Base-by-base conservation (phyloP, 192 early-diverging fungal genomes). In the Diversispora epigaea region DNA sequence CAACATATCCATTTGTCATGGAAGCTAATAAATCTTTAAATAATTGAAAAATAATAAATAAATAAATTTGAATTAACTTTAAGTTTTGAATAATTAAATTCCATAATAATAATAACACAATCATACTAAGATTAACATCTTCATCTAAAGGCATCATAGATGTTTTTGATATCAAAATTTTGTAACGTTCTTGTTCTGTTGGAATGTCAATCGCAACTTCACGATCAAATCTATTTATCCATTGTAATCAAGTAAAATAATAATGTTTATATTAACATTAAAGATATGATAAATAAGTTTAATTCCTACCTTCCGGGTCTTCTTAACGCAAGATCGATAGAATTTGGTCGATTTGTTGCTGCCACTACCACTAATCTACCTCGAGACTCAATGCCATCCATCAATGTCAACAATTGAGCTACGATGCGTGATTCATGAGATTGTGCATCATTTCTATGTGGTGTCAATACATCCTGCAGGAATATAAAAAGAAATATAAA, bases 1-100 rank as follows among this genome's bases (percentile, higher is more conserved):
- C 95, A 6, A 98, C 96, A 80, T 92, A 98, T 3, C 96, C 97
- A 79, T 93, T 93, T 6, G 95, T 96, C 65, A 82, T 75, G 45
- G 81, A 73, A 0, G 91, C 90, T 45, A 93, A 66, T 10, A 50
- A 66, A 12, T 44, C 76, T 62, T 78, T 11, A 45, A 75, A 60
- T 57, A 9, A 39, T 32, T 32, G 25, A 32, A 32, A 32, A 32
- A n/a, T n/a, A 32, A 32, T 32, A 32, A 32, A 32, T 32, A 32
- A 32, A 32, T 32, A 32, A 1, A 32, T 1, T 0, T 65, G 19
- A 50, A 49, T 41, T 4, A 25, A 46, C 71, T 19, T 75, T 77
- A 6, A 82, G 15, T 12, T 64, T 39, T 5, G 25, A 67, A 17
- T 14, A 60, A 2, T 15, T 15, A 32, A n/a, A 22, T 64, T 21